Conservation (phyloP, 768 basidiomycete genomes). For the Inosperma sp. region DNA sequence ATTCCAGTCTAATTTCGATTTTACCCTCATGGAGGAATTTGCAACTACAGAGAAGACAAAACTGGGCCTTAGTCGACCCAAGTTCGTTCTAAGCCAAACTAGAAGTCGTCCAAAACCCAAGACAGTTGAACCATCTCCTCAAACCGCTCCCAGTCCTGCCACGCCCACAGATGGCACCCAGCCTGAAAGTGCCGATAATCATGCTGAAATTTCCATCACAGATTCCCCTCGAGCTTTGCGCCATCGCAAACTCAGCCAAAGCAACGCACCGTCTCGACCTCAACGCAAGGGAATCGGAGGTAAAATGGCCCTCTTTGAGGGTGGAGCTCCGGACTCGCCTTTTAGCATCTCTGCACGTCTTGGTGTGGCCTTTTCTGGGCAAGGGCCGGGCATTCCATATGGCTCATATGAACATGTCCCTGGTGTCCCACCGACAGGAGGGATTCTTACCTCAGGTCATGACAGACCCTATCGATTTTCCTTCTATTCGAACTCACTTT, state of each 20-base stretch:
- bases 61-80: conserved; percentile 52
- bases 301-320: conserved; percentile 90
- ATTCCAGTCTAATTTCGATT: conserved; percentile 63
- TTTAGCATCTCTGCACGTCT: conserved; percentile 44
- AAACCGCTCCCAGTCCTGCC: not conserved
- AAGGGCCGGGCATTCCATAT: conserved; percentile 15
- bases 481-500: conserved; percentile 91
- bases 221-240: conserved; percentile 41
- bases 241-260: conserved; percentile 85
- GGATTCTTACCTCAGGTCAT: conserved; percentile 51
- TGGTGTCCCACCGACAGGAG: conserved; percentile 25
- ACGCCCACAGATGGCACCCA: conserved; percentile 7
- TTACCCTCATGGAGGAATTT: conserved; percentile 71
- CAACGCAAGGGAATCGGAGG: conserved; percentile 59
- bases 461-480: conserved; percentile 96
- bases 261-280: conserved; percentile 61
- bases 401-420: conserved; percentile 27
- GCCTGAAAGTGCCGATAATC: conserved; percentile 14
- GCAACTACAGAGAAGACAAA: conserved; percentile 62
- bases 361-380: conserved; percentile 25
- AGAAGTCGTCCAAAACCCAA: conserved; percentile 15
- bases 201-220: conserved; percentile 17
- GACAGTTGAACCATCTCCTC: conserved; percentile 8
- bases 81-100: conserved; percentile 31
- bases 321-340: conserved; percentile 38